Evolutionary conservation across 768 basidiomycete species (phyloP), one percentile per base, ranked within the genome.

Genomic region (Strobilomyces dryophilus): DNA sequence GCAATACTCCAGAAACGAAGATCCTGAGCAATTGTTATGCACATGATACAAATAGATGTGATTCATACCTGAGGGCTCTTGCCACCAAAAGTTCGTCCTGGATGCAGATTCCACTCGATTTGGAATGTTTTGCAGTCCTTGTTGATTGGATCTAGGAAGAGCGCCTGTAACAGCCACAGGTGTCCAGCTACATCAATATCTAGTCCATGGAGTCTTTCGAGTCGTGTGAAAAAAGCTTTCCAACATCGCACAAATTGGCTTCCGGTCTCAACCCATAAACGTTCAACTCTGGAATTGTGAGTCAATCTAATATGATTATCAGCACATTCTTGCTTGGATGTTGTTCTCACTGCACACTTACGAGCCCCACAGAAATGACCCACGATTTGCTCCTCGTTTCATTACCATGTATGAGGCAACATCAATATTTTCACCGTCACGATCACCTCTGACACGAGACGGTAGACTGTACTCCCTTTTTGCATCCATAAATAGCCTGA

Each of bases 121-220:
- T 60, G 58, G 49, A 78, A 78, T 1, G 45, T 34, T 0, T 52
- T 1, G 45, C 75, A 77, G 46, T 77, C 76, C 0, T 49, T 11
- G 32, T 77, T 73, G n/a, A 79, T 69, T 0, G 36, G 31, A 1
- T 61, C 51, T 0, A 79, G 65, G 49, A 79, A 79, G 0, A 79
- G 61, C 18, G 18, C 7, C 18, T 39, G 37, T 10, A 39, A 14
- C 8, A 39, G 18, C 37, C 37, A 39, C 8, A 39, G 8, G 18
- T 39, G 29, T 9, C 29, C 29, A 24, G 24, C 24, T 24, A 24
- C 4, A 4, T 29, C 9, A 9, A 29, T 9, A 29, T 35, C 12
- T 12, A 35, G 17, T 11, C 8, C 12, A 17, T n/a, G 42, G 15
- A 9, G 42, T 8, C 27, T 29, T 57, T 76, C 75, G 0, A 79